A percentile compares a stretch with the other conserved stretches of the same genome.
These are phyloP conservation scores for Mucor racemosus DNA, from an alignment of 371 early-diverging fungal species.

Conservation along the genomic window DNA sequence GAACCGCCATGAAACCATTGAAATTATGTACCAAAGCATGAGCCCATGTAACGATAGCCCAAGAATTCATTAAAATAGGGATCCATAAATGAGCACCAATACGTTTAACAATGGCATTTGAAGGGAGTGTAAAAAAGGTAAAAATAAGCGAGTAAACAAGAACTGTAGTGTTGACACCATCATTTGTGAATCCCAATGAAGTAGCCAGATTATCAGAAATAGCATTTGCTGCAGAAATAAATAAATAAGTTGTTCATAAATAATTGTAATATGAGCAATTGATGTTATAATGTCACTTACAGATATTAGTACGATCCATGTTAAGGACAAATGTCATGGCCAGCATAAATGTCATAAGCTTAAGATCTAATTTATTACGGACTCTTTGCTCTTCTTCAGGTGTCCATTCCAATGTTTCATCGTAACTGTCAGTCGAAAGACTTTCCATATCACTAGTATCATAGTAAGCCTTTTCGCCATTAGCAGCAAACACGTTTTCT, in stretches of 20 bases:
- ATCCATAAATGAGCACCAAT: constrained; percentile 64
- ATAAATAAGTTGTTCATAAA: too few species aligned
- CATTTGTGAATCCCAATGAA: constrained; percentile 38
- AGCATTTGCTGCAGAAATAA: constrained; percentile 39
- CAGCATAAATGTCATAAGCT: constrained; percentile 42
- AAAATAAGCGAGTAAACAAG: constrained; percentile 40
- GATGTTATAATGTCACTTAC: constrained; percentile 29
- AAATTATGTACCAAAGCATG: constrained; percentile 35
- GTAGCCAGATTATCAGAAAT: constrained; percentile 45
- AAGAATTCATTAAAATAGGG: constrained; percentile 63
- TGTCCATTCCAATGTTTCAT: constrained; percentile 42
- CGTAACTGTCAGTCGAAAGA: constrained; percentile 18
- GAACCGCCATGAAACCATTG: constrained; percentile 31
- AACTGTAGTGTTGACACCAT: constrained; percentile 38
- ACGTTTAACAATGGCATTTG: constrained; percentile 55
- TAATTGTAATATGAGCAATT: too few species aligned
- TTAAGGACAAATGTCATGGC: constrained; percentile 50
- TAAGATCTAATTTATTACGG: constrained; percentile 32
- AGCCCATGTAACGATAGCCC: constrained; percentile 62
- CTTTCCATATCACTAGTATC: neutral
- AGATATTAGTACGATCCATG: constrained; percentile 54
- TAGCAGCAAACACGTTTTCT: neutral
- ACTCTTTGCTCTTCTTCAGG: constrained; percentile 41
- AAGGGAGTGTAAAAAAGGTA: constrained; percentile 46
- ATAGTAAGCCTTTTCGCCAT: neutral